Evolutionary conservation across 1,139 yeast genomes (phyloP).

Genomic region (Lizanozyma gosingica): DNA sequence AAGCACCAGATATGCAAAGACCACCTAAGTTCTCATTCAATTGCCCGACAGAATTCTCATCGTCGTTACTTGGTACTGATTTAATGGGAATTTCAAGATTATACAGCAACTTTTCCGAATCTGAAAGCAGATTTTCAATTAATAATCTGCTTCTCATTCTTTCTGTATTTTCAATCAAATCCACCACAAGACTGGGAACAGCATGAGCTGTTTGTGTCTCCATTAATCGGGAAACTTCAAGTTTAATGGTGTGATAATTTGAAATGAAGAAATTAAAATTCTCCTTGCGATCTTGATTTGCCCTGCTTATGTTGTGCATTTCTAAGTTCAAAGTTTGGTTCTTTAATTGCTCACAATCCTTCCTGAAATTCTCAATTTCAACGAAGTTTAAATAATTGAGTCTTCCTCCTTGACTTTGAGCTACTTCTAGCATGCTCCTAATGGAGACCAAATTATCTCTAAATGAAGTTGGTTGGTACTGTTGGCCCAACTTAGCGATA

Average conservation of each 20-base stretch:
- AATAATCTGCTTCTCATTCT: constrained; percentile 54
- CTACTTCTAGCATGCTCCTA: constrained; percentile 5
- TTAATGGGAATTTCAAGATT: constrained; percentile 32
- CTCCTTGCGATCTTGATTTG: constrained; percentile 57
- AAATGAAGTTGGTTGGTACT: background rate
- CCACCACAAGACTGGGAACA: constrained; percentile 25
- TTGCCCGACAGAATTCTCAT: background rate
- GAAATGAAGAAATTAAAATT: constrained; percentile 42
- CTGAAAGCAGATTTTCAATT: constrained; percentile 41
- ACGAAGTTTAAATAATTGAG: constrained; percentile 30
- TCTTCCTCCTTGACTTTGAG: constrained; percentile 18
- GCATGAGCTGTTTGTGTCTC: background rate
- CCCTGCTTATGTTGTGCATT: constrained; percentile 37
- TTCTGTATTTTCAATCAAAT: constrained; percentile 58
- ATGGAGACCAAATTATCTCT: background rate
- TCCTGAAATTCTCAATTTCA: constrained; percentile 28
- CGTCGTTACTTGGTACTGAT: constrained; percentile 13
- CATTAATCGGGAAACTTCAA: constrained; percentile 33
- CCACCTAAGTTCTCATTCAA: background rate
- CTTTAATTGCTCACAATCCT: constrained; percentile 40
- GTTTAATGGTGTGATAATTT: constrained; percentile 36
- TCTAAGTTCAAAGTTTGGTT: constrained; percentile 41
- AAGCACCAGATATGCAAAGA: constrained; percentile 9
- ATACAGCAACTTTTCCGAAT: constrained; percentile 34
- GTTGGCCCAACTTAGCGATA: background rate